These are phyloP conservation scores for Syncephalastrum contaminatum DNA, from an alignment of 371 early-diverging fungal genomes.

Conservation along the genomic window DNA sequence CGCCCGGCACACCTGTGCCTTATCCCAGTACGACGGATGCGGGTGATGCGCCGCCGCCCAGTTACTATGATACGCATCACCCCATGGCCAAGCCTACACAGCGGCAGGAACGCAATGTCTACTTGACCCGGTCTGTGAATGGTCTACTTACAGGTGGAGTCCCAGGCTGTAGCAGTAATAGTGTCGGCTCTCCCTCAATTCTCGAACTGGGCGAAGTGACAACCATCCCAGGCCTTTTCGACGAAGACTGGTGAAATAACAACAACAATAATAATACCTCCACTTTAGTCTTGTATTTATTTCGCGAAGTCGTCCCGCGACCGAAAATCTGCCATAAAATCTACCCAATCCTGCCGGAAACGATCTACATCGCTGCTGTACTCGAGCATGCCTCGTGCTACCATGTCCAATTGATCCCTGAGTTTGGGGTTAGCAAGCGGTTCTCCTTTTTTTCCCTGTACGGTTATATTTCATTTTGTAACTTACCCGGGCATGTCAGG, in stretches of 20 bases:
- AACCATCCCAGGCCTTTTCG: slow-evolving; percentile 6
- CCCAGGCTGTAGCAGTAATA: background rate
- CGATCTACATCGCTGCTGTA: slow-evolving; percentile 71
- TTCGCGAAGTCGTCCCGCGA: slow-evolving; percentile 13
- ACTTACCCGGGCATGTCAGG: slow-evolving; percentile 79
- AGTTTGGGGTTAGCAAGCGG: too few species aligned
- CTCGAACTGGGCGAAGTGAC: slow-evolving; percentile 10
- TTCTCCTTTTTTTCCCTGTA: too few species aligned
- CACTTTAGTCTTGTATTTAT: background rate
- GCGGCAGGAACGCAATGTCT: slow-evolving; percentile 8
- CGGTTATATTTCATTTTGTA: too few species aligned
- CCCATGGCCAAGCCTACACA: too few species aligned
- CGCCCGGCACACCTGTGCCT: too few species aligned
- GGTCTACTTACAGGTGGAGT: background rate
- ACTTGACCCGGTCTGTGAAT: slow-evolving; percentile 8
- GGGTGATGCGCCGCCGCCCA: background rate
- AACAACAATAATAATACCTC: background rate
- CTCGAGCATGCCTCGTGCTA: slow-evolving; percentile 85
- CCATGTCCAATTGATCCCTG: slow-evolving; percentile 77
- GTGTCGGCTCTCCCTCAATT: background rate
- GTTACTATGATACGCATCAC: background rate
- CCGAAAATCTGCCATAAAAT: slow-evolving; percentile 80
- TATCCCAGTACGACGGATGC: too few species aligned
- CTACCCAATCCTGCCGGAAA: slow-evolving; percentile 88
- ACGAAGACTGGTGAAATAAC: slow-evolving; percentile 7